Base-by-base conservation (phyloP, 2,329 filamentous ascomycete genomes). In the Chalaropsis thielavioides region DNA sequence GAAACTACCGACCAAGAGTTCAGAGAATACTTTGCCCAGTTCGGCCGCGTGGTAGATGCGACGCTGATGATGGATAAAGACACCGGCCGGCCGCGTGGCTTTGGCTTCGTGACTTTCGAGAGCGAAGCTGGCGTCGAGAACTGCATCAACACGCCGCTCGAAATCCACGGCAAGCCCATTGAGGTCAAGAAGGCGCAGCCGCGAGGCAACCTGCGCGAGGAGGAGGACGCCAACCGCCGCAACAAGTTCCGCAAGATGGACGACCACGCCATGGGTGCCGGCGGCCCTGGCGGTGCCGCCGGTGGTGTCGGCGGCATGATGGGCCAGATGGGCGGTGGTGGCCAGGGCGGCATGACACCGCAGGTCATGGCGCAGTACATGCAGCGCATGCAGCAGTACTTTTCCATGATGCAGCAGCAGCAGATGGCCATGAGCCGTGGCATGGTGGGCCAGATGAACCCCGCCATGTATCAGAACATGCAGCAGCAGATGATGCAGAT, bases 61-160 rank as follows among this genome's bases (percentile, higher is more conserved):
- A 99, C 94, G 0, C 84, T 99, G 1, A 99, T 99, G 94, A 99
- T 99, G 86, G 94, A 99, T 75, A 99, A 99, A 76, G 94, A 99
- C 74, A 99, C 94, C 0, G 94, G 94, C n/a, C 85, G 94, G 49
- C 94, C 94, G 2, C 83, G 94, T 72, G 94, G 94, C 1, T 99
- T 99, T 72, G 94, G 94, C 15, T 99, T 99, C 74, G 94, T 99
- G 63, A 99, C 94, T 0, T 99, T 99, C 71, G 94, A 99, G 76
- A 95, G 87, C 69, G 94, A 99, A 72, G 86, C 90, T 17, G 94
- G 94, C 19, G 94, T 99, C 56, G 94, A 99, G 69, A 88, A 89
- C 41, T 95, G 92, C 67, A 84, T 99, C 54, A 85, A 87, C 65
- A 83, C 86, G 24, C 89, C 90, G 17, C 82, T 99, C 13, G 90